Percentiles rank a stretch among this genome's conserved stretches.
These are phyloP conservation scores for Citrus maxima DNA, from an alignment of 345 rosid species.

Conservation along the genomic window DNA sequence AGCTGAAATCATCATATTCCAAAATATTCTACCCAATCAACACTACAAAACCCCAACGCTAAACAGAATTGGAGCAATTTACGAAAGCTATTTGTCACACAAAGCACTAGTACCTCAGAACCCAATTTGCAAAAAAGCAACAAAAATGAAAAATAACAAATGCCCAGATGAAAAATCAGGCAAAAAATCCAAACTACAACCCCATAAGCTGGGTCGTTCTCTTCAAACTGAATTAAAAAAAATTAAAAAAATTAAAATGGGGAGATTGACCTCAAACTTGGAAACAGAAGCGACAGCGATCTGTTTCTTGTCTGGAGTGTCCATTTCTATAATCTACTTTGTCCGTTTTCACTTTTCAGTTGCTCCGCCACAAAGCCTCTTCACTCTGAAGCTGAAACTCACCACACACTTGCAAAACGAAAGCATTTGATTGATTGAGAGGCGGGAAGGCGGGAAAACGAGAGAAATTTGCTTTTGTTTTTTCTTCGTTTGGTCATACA, in stretches of 20 bases:
- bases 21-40: not conserved
- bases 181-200: not conserved
- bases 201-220: not conserved
- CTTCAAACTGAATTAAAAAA: too few species aligned
- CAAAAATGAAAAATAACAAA: too few species aligned
- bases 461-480: not conserved
- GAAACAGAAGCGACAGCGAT: slow-evolving; percentile 32
- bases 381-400: not conserved
- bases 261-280: slow-evolving; percentile 47
- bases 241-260: too few species aligned
- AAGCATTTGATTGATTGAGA: not conserved
- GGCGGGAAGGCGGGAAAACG: not conserved
- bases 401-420: not conserved
- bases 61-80: not conserved
- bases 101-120: not conserved
- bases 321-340: slow-evolving; percentile 32
- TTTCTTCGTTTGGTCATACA: not conserved
- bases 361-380: not conserved
- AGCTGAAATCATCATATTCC: slow-evolving; percentile 1
- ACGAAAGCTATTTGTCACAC: not conserved
- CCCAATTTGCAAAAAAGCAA: not conserved
- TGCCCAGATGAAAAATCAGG: too few species aligned
- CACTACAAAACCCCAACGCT: not conserved
- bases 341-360: not conserved
- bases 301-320: slow-evolving; percentile 56